Base-by-base conservation (phyloP, 2,329 filamentous ascomycete genomes). In the Diplodia seriata region DNA sequence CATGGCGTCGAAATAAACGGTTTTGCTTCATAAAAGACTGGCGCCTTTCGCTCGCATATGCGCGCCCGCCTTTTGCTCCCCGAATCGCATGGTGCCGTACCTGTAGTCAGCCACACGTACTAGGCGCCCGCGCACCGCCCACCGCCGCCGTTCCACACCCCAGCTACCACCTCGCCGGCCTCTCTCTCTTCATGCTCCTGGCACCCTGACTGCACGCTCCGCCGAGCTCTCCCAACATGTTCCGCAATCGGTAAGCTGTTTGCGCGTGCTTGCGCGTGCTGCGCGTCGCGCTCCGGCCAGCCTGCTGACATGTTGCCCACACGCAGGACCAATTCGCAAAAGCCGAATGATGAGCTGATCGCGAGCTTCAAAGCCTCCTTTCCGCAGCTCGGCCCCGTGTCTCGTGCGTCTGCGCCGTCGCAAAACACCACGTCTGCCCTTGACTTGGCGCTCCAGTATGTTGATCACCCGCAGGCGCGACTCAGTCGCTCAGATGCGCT, bases 291-390 rank as follows among this genome's bases (percentile, higher is more conserved):
- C 38, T 47, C 55, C 55, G 49, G 49, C 56, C 67, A 62, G 43
- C 49, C 68, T 62, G 57, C 67, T 54, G 66, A 51, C 59, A 47
- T 26, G 43, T 62, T 23, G 12, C 31, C 54, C 68, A 67, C 69
- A 61, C 66, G 56, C 72, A 92, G 90, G 81, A 91, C 87, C 75
- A 93, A 87, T 79, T 89, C 91, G 67, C 91, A 93, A 80, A 97
- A 97, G 83, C 93, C 93, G 67, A 89, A 88, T 78, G 91, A 94
- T 76, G 92, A 94, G 74, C 86, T 97, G 76, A 89, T 95, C 78
- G 89, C 89, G 80, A 89, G 88, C 78, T 97, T 97, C 82, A 91
- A 91, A 78, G 88, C 92, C 75, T 89, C 88, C 72, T 97, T 97
- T 75, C 91, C 92, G 56, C 88, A 94, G 74, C 83, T 96, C 59